Evolutionary conservation across 2,329 filamentous ascomycete genomes (phyloP).

Genomic region (Nothophoma quercina): DNA sequence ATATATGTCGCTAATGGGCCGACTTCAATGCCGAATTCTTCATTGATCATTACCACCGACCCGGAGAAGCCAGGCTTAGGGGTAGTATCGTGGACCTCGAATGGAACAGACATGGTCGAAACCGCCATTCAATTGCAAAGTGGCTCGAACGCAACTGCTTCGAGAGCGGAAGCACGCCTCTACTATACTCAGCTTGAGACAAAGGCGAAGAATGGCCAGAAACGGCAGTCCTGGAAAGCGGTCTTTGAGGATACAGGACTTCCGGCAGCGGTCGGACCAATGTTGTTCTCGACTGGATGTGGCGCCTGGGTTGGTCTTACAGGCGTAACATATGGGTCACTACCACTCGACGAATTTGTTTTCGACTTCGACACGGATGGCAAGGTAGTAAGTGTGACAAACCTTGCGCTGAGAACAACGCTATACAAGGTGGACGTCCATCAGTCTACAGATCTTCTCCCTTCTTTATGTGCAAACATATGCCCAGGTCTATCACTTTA

Average conservation of each 20-base stretch:
- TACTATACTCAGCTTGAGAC: constrained; percentile 34
- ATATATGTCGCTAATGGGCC: constrained; percentile 28
- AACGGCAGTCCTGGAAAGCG: constrained; percentile 30
- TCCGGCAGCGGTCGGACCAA: constrained; percentile 17
- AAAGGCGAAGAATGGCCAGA: constrained; percentile 17
- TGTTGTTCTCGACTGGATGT: constrained; percentile 31
- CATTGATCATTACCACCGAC: constrained; percentile 36
- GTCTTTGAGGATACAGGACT: constrained; percentile 33
- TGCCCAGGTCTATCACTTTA: not conserved
- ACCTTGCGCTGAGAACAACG: constrained; percentile 25
- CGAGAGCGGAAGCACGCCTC: constrained; percentile 22
- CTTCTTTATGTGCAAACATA: not conserved
- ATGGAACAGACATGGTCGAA: constrained; percentile 42
- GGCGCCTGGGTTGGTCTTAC: constrained; percentile 34
- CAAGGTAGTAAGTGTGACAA: constrained; percentile 31
- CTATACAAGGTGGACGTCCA: constrained; percentile 21
- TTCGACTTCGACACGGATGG: constrained; percentile 31
- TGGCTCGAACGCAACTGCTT: constrained; percentile 10
- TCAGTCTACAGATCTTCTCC: constrained; percentile 2
- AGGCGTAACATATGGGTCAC: constrained; percentile 30
- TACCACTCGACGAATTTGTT: constrained; percentile 37
- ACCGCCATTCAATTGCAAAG: constrained; percentile 23
- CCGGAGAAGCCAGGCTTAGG: constrained; percentile 37
- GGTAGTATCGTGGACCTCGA: constrained; percentile 40
- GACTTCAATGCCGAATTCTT: constrained; percentile 27